Base-by-base conservation (phyloP, 2,329 filamentous ascomycete genomes). In the Exophiala sideris region DNA sequence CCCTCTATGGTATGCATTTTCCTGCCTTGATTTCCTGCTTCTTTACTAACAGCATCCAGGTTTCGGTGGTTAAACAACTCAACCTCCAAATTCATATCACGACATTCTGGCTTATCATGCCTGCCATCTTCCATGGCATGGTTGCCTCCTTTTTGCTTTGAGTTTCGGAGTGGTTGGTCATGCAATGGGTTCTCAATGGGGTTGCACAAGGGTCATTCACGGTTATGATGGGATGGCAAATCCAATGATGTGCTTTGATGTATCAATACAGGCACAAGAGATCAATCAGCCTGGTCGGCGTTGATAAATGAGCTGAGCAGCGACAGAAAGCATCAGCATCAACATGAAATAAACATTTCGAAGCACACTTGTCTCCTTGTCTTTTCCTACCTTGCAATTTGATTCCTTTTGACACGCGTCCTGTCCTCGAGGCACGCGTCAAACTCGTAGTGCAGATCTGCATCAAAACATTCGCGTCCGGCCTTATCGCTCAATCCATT, bases 1-100 rank as follows among this genome's bases (percentile, higher is more conserved):
- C 88, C 71, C 86, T 91, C 64, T 92, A 91, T 81, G 88, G 88
- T 79, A 91, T 48, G 56, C 50, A 40, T 21, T 52, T 32, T 8
- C 18, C 45, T 46, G 29, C 7, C 11, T 11, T 44, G 4, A 12
- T 8, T 48, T 11, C 8, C 20, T 7, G 1, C 6, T 29, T 39
- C 34, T 3, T 8, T 18, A 29, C 45, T 58, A 39, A 55, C 45
- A 7, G 6, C 20, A 5, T 24, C 48, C 45, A 58, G 56, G 56
- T 52, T 60, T 91, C 82, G 88, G 88, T 82, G 88, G 88, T 82
- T 92, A 88, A 84, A 50, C 45, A 35, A 36, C 24, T 60, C 48
- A 52, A 16, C 46, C 48, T 42, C 29, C 40, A 45, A 21, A 34
- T 46, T 12, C 32, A 18, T 40, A 41, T 54, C 52, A 60, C 54